These are phyloP conservation scores for Begonia masoniana DNA, from an alignment of 306 rosid genomes.

Conservation along the genomic window DNA sequence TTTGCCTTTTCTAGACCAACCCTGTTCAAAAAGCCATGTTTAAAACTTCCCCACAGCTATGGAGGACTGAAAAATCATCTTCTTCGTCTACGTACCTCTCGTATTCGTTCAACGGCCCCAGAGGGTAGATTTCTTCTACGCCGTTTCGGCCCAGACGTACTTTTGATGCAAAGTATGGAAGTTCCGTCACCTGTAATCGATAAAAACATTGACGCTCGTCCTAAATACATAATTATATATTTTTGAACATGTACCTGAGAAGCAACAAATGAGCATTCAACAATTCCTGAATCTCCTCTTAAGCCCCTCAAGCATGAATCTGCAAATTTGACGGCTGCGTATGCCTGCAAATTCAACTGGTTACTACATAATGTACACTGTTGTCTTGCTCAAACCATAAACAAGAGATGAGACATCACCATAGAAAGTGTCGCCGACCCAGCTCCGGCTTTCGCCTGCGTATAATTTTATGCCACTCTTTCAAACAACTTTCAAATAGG, in stretches of 20 bases:
- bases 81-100: slow-evolving; percentile 44
- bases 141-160: slow-evolving; percentile 78
- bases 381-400: too few relatives aligned
- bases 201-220: background rate
- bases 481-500: background rate
- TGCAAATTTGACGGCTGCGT: slow-evolving; percentile 86
- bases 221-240: background rate
- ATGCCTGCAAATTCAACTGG: slow-evolving; percentile 35
- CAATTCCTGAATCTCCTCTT: slow-evolving; percentile 67
- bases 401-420: slow-evolving; percentile 22
- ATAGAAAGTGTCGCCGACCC: slow-evolving; percentile 95
- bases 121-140: slow-evolving; percentile 59
- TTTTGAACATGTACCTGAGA: slow-evolving; percentile 33
- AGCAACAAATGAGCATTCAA: slow-evolving; percentile 75
- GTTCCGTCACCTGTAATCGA: slow-evolving; percentile 65
- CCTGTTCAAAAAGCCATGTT: slow-evolving; percentile 22
- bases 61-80: background rate
- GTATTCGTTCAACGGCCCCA: slow-evolving; percentile 75
- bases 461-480: slow-evolving; percentile 2
- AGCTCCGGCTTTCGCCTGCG: slow-evolving; percentile 92
- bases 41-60: too few relatives aligned
- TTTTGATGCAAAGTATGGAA: slow-evolving; percentile 82
- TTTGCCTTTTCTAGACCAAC: slow-evolving; percentile 69
- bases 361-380: too few relatives aligned
- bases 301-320: slow-evolving; percentile 63